Evolutionary conservation across 768 basidiomycete species (phyloP), one percentile per base, ranked within the genome.

Genomic region (Brasilioporus rufonigricans): DNA sequence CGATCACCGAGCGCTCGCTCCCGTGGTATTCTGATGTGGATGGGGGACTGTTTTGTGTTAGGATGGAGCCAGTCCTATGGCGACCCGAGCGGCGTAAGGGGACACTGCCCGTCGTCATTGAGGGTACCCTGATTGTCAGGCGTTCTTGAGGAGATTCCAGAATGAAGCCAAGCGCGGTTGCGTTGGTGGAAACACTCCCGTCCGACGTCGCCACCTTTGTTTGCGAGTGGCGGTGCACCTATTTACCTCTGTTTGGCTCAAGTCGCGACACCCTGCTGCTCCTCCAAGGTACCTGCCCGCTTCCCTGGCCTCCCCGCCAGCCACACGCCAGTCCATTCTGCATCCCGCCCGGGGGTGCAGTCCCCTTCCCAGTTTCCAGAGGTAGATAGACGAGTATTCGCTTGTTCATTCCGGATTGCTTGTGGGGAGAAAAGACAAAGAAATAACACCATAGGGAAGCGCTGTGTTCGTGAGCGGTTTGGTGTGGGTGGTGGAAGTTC

Each of bases 1-100:
- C 70, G 43, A 65, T 58, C 54, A 56, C 21, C 26, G 70, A 72
- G 66, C 64, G 68, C 46, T 73, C 71, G 57, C 71, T 71, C 39
- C 52, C 69, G 31, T 67, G 65, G 52, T 71, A 71, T 44, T 71
- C 70, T 47, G 70, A 71, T 43, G 69, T 61, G 31, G 69, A 70
- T 14, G 69, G 43, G 2, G 58, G 59, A 50, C 64, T 69, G 33
- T 55, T 68, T 36, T 65, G 61, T 1, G 60, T 66, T 13, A 36
- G 47, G 56, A 63, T 27, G 5, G 63, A 68, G 26, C 64, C 59
- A 4, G 61, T 58, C 13, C 64, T 61, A 52, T 48, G 11, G 29
- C 67, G 63, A 50, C 46, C 24, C 1, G 71, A 71, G 55, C 68
- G 70, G 13, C 71, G 69, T 8, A 60, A 29, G 14, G 58, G 45